phyloP scores from a whole-genome alignment of 805 yeast genomes.

The Saturnispora diversa region DNA sequence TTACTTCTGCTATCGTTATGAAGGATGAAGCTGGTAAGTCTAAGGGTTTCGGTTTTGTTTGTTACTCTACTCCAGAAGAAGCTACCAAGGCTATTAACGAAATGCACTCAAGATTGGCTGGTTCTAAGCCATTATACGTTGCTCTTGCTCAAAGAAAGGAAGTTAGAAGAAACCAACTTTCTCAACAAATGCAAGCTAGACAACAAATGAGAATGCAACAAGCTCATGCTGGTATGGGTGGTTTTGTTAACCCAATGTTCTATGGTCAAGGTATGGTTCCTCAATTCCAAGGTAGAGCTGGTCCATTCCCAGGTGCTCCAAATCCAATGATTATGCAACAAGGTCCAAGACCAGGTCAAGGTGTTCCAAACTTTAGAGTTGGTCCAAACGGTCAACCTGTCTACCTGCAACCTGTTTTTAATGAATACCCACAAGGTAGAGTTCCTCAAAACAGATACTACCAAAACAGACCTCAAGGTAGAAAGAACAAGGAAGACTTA shows the following conservation, averaged over 20 bases:
- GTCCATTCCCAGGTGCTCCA: conserved; percentile 63
- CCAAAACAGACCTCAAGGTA: conserved; percentile 34
- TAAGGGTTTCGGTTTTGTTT: conserved; percentile 97
- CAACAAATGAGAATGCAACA: conserved; percentile 98
- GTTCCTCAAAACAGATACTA: conserved; percentile 36
- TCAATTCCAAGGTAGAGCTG: conserved; percentile 57
- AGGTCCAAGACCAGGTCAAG: conserved; percentile 55
- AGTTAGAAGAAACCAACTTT: conserved; percentile 92
- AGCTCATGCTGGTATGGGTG: conserved; percentile 80
- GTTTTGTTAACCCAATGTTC: conserved; percentile 80
- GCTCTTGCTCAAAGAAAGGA: conserved; percentile 99
- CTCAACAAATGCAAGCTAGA: conserved; percentile 97
- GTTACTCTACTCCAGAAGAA: conserved; percentile 97
- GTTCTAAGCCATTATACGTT: conserved; percentile 94
- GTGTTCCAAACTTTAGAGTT: conserved; percentile 47
- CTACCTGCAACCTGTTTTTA: conserved; percentile 78
- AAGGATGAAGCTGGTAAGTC: conserved; percentile 90
- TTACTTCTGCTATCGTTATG: conserved; percentile 96
- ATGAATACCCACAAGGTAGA: conserved; percentile 53
- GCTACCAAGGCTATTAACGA: conserved; percentile 97
- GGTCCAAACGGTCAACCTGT: conserved; percentile 83
- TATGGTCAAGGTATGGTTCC: conserved; percentile 64
- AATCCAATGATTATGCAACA: conserved; percentile 67
- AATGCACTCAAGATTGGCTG: conserved; percentile 95
- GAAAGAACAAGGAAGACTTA: conserved; percentile 31